phyloP scores from a whole-genome alignment of 805 yeast species.

The Metschnikowia vanudenii region DNA sequence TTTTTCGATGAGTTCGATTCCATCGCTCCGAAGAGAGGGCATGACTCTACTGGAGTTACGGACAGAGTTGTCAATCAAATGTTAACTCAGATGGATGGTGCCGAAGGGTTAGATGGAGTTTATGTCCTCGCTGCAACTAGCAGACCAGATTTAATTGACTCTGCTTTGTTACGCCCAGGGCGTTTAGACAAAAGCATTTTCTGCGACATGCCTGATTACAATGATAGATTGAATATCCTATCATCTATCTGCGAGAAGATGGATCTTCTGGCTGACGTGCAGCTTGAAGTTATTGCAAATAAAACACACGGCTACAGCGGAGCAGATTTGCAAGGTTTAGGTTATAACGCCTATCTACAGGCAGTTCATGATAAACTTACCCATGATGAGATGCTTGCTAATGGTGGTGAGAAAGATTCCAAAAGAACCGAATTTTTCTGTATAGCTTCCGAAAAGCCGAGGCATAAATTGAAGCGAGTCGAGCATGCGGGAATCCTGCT shows the following conservation, averaged over 20 bases:
- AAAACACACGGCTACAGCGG: constrained; percentile 81
- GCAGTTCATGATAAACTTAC: constrained; percentile 75
- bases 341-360: constrained; percentile 85
- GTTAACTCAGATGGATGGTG: constrained; percentile 98
- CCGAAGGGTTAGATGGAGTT: constrained; percentile 95
- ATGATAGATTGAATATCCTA: constrained; percentile 74
- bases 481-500: constrained; percentile 42
- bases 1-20: constrained; percentile 97
- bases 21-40: constrained; percentile 97
- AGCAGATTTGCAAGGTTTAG: constrained; percentile 90
- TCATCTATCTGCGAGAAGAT: constrained; percentile 57
- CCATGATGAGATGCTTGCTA: constrained; percentile 27
- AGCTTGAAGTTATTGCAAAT: constrained; percentile 53
- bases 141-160: constrained; percentile 92
- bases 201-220: constrained; percentile 78
- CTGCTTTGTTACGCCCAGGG: constrained; percentile 94
- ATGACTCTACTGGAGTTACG: constrained; percentile 96
- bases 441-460: constrained; percentile 34
- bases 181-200: constrained; percentile 89
- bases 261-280: constrained; percentile 50
- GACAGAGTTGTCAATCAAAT: constrained; percentile 96
- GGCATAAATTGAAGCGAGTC: constrained; percentile 30
- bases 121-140: constrained; percentile 95
- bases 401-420: constrained; percentile 7
- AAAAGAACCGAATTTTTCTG: constrained; percentile 38